A percentile compares a stretch with the other conserved stretches of the same genome.
phyloP scores from a whole-genome alignment of 345 rosid genomes.

The Brassica juncea region DNA sequence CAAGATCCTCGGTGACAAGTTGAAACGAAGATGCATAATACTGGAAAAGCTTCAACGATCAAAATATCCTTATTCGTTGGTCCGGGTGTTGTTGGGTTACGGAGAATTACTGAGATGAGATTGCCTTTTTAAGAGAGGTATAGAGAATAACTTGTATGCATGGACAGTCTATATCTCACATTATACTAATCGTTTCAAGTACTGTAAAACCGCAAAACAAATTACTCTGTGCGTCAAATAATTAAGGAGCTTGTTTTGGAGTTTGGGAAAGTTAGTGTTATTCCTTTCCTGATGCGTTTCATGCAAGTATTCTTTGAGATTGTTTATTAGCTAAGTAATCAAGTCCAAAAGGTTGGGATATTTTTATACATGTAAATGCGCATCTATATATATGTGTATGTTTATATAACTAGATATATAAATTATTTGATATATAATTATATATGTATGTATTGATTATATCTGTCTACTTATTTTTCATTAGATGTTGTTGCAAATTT shows the following conservation, averaged over 20 bases:
- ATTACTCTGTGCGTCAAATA: not conserved
- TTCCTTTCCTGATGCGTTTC: constrained; percentile 34
- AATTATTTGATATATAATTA: no score
- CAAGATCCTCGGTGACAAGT: constrained; percentile 35
- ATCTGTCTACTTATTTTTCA: not conserved
- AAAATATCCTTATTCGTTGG: not conserved
- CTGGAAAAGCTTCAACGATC: not conserved
- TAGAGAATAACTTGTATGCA: constrained; percentile 37
- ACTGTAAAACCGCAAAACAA: not conserved
- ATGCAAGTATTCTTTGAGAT: constrained; percentile 28
- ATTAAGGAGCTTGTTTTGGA: constrained; percentile 27
- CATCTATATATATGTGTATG: not conserved
- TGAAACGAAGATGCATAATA: constrained; percentile 43
- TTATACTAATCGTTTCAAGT: not conserved
- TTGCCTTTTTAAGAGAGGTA: not conserved
- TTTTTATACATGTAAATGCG: not conserved
- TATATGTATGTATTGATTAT: not conserved
- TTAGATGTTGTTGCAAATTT: not conserved
- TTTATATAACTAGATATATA: not conserved
- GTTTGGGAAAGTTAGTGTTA: constrained; percentile 18
- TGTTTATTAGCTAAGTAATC: constrained; percentile 17
- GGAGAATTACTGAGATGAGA: not conserved
- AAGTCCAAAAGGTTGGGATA: constrained; percentile 1
- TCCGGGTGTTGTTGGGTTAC: not conserved
- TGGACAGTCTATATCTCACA: constrained; percentile 7